phyloP scores from a whole-genome alignment of 306 rosid species.

The Biancaea sappan region DNA sequence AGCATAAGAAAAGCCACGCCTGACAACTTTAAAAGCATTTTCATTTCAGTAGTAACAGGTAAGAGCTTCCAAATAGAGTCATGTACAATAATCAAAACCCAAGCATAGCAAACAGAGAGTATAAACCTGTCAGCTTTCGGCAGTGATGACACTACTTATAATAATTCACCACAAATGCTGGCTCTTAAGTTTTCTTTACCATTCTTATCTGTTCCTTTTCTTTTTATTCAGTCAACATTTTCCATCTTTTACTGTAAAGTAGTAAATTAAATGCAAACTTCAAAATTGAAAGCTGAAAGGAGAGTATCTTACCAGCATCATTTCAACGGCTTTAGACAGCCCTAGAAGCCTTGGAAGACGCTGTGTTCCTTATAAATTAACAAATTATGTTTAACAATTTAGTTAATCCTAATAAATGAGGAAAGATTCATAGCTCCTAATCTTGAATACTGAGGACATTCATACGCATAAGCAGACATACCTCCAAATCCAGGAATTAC shows the following conservation, averaged over 20 bases:
- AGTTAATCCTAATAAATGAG: constrained; percentile 5
- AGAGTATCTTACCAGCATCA: constrained; percentile 77
- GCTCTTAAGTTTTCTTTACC: constrained; percentile 20
- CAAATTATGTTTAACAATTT: constrained; percentile 35
- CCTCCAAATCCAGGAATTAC: constrained; percentile 98
- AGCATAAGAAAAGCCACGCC: not conserved
- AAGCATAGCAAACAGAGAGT: not conserved
- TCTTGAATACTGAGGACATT: constrained; percentile 10
- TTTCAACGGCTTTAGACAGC: constrained; percentile 76
- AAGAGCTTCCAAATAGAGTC: not conserved
- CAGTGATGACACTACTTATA: not conserved
- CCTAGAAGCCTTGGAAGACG: constrained; percentile 98
- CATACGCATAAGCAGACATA: constrained; percentile 35
- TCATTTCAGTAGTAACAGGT: not conserved
- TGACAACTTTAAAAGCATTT: not conserved
- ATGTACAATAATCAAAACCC: not conserved
- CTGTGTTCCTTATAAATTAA: constrained; percentile 76
- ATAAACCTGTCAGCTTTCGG: constrained; percentile 4
- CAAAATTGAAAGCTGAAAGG: not conserved
- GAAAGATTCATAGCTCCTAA: constrained; percentile 19
- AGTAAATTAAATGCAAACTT: constrained; percentile 21
- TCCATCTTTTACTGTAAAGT: not conserved
- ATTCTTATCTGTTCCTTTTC: not conserved
- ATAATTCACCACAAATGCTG: not conserved
- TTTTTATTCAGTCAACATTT: not conserved